Evolutionary conservation across 2,329 filamentous ascomycete genomes (phyloP), one percentile per base, ranked within the genome.

Genomic region (Madurella fahalii): DNA sequence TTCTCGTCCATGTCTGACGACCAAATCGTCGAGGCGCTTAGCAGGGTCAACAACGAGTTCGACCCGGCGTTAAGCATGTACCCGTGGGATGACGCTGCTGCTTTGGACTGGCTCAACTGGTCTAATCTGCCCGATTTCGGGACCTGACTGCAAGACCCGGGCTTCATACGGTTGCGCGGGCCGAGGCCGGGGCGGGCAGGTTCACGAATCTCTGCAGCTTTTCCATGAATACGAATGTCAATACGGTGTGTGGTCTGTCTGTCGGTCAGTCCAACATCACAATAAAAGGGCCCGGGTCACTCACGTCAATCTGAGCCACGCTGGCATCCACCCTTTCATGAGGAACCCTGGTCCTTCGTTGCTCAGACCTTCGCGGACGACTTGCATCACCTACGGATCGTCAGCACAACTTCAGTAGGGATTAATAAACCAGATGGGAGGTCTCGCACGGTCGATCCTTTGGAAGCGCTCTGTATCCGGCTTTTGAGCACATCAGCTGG

Each of bases 1-100:
- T 85, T 87, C 65, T 86, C 83, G 2, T 74, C 82, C 32, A 88
- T 88, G 85, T 87, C 84, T 1, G 83, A 86, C 54, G 78, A 85
- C 54, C 83, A 88, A 64, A 84, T 87, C 45, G 77, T 82, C 5
- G 82, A 86, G 59, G 82, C 84, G 4, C 76, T 87, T 30, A 85
- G 84, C 63, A 79, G 82, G 58, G 81, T 83, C 0, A 82, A 79
- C 4, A 79, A 82, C 25, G 77, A 79, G 15, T 80, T 86, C 57
- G 79, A 82, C 16, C 73, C 77, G 1, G 75, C 73, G 2, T 75
- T 82, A 54, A 76, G 77, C 5, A 78, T 81, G 58, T 71, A 85
- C 9, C 78, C 80, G 0, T 78, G 82, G 70, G 81, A 84, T 40
- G 81, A 85, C 45, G 76, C 81, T 67, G 76, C 76, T 40, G 79